These are phyloP conservation scores for Halteria grandinella DNA, from an alignment of 73 alveolate species.

Conservation along the genomic window DNA sequence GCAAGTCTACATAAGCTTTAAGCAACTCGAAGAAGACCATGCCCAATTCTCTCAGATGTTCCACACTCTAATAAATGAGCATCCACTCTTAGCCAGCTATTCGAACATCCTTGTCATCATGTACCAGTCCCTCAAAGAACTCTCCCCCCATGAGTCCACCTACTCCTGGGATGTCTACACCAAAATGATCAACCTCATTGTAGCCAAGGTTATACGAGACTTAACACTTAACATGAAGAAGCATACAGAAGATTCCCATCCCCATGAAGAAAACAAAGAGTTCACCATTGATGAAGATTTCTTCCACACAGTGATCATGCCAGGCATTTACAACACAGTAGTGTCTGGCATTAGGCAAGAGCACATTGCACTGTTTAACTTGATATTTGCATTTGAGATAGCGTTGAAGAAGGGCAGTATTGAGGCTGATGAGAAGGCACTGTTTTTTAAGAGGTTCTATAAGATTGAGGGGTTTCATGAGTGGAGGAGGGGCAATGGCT, in stretches of 20 bases:
- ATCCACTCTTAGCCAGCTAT: conserved; percentile 58
- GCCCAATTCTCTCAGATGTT: conserved; percentile 58
- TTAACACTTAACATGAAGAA: conserved; percentile 14
- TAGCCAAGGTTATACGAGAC: conserved; percentile 10
- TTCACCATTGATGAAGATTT: conserved; percentile 65
- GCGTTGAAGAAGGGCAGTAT: conserved; percentile 36
- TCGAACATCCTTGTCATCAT: conserved; percentile 51
- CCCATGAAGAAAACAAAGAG: not conserved
- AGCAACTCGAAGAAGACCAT: conserved; percentile 59
- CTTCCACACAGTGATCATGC: conserved; percentile 74
- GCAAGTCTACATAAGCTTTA: conserved; percentile 40
- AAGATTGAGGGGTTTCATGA: conserved; percentile 17
- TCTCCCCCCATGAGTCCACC: conserved; percentile 40
- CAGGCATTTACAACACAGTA: conserved; percentile 47
- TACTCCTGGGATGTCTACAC: conserved; percentile 64
- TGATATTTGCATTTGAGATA: conserved; percentile 27
- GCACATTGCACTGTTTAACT: conserved; percentile 39
- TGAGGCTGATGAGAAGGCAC: conserved; percentile 36
- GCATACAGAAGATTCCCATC: conserved; percentile 29
- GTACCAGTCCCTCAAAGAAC: conserved; percentile 34
- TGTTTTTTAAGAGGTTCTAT: conserved; percentile 43
- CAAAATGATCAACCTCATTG: conserved; percentile 32
- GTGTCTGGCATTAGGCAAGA: conserved; percentile 47
- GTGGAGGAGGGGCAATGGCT: conserved; percentile 66
- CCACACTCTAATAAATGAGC: conserved; percentile 68